Evolutionary conservation across 371 early-diverging fungal genomes (phyloP).

Genomic region (Syncephalastrum sp.): DNA sequence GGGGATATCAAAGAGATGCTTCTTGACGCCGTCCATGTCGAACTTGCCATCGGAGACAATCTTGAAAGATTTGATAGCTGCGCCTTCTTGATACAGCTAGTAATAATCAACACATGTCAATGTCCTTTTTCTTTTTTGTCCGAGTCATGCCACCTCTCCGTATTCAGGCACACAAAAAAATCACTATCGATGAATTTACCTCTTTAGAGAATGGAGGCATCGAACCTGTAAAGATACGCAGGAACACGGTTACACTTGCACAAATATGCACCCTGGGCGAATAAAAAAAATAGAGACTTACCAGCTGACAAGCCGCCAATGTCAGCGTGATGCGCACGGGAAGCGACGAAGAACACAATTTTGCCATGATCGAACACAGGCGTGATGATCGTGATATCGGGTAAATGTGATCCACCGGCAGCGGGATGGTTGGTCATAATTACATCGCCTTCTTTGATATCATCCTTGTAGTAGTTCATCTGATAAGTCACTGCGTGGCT

Average conservation of each 20-base stretch:
- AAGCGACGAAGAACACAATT: conserved; percentile 93
- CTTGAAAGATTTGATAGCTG: conserved; percentile 86
- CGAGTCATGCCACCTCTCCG: too few species aligned
- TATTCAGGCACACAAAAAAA: neutral
- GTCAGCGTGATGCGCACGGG: conserved; percentile 96
- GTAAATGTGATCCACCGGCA: conserved; percentile 96
- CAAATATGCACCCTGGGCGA: too few species aligned
- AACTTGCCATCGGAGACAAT: conserved; percentile 81
- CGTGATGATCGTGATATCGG: conserved; percentile 95
- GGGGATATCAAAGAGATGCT: conserved; percentile 77
- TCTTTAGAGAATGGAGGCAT: conserved; percentile 87
- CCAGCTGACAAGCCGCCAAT: conserved; percentile 89
- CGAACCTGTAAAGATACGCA: conserved; percentile 36
- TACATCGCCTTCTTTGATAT: conserved; percentile 86
- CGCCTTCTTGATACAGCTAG: conserved; percentile 89
- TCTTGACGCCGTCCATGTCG: conserved; percentile 73
- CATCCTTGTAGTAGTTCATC: conserved; percentile 66
- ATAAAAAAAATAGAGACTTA: neutral
- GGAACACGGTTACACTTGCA: neutral
- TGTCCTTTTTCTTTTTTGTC: neutral
- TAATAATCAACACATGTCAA: too few species aligned
- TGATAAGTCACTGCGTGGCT: conserved; percentile 93
- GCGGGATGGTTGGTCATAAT: conserved; percentile 94
- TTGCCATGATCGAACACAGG: conserved; percentile 87
- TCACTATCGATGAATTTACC: conserved; percentile 8